phyloP scores from a whole-genome alignment of 495 filamentous ascomycete species.

The Tuber umbilicatum region DNA sequence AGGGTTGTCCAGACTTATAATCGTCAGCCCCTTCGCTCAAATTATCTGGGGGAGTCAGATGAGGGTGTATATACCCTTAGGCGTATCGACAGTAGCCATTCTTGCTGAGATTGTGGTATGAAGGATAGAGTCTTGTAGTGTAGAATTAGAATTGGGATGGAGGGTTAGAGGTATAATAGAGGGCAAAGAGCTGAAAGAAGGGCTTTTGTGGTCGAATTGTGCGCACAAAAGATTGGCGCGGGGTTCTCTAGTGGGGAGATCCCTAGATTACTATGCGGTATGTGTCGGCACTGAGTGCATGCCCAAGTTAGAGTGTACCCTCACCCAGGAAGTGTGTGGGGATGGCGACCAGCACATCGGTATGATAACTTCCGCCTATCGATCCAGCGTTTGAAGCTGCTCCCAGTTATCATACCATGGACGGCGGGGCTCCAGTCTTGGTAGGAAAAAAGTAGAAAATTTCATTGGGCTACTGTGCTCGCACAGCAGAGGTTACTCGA shows the following conservation, averaged over 20 bases:
- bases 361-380: neutral
- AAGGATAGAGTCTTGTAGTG: neutral
- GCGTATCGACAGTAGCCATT: neutral
- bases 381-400: neutral
- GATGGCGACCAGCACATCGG: neutral
- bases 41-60: neutral
- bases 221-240: neutral
- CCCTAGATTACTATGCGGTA: neutral
- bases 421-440: neutral
- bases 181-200: neutral
- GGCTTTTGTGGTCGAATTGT: neutral
- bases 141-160: neutral
- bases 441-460: neutral
- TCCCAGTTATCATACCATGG: neutral
- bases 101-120: neutral
- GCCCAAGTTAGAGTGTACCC: neutral
- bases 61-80: neutral
- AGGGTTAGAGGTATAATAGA: neutral
- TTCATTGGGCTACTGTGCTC: neutral
- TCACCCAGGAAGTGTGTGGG: neutral
- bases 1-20: conserved; percentile 66
- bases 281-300: neutral
- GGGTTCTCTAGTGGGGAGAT: neutral
- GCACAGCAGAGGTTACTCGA: neutral
- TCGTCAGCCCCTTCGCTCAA: neutral